Percentiles rank a stretch among this genome's conserved stretches.
phyloP scores from a whole-genome alignment of 192 early-diverging fungal genomes.

The Radiomyces spectabilis region DNA sequence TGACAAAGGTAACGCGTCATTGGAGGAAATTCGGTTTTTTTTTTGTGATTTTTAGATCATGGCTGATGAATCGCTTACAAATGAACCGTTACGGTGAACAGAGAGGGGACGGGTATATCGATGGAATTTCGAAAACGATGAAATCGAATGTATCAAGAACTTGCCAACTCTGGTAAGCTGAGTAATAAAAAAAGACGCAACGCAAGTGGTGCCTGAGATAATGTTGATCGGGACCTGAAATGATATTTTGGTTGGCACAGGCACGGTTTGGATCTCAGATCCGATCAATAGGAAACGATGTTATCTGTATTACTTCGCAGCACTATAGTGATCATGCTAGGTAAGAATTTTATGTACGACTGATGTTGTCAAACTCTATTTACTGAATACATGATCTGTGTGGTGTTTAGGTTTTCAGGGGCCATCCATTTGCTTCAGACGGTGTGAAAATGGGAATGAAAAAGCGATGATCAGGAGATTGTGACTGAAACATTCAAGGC shows the following conservation, averaged over 20 bases:
- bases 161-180: background rate
- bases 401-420: constrained; percentile 4
- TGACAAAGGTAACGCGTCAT: constrained; percentile 7
- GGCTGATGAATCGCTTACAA: background rate
- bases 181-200: background rate
- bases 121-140: background rate
- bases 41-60: too few relatives aligned
- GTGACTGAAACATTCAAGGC: too few relatives aligned
- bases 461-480: too few relatives aligned
- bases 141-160: background rate
- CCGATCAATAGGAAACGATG: background rate
- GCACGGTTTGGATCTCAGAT: constrained; percentile 20
- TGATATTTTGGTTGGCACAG: background rate
- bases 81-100: constrained; percentile 1
- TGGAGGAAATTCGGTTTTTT: background rate
- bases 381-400: too few relatives aligned
- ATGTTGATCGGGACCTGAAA: background rate
- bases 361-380: too few relatives aligned
- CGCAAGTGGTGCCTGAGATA: background rate
- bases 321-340: constrained; percentile 7
- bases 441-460: too few relatives aligned
- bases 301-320: constrained; percentile 12
- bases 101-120: background rate
- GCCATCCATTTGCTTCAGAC: constrained; percentile 5
- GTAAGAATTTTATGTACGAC: too few relatives aligned